phyloP scores from a whole-genome alignment of 2,329 filamentous ascomycete species.

The Ceratocystiopsis minuta region DNA sequence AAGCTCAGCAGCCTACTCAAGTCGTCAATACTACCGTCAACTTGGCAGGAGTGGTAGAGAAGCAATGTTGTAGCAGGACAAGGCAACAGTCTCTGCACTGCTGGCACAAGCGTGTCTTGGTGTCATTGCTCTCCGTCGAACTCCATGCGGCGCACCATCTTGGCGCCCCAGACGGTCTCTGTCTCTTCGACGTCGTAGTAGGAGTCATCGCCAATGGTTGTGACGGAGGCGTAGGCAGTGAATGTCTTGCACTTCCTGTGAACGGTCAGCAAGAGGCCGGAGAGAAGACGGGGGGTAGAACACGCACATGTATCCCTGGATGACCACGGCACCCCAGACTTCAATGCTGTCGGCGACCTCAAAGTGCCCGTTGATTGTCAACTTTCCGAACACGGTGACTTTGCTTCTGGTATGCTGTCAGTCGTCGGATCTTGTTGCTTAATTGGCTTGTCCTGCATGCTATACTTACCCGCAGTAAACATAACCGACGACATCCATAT shows the following conservation, averaged over 20 bases:
- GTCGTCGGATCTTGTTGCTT: neutral
- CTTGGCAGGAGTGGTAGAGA: too few species aligned
- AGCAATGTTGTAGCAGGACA: too few species aligned
- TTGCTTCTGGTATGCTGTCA: conserved; percentile 18
- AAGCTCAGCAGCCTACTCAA: too few species aligned
- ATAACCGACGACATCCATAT: conserved; percentile 23
- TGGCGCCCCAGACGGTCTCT: conserved; percentile 25
- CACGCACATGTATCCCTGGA: conserved; percentile 27
- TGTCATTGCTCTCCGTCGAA: conserved; percentile 19
- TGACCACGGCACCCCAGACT: conserved; percentile 27
- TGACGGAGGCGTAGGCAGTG: conserved; percentile 27
- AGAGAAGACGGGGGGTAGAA: neutral
- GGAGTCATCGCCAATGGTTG: conserved; percentile 26
- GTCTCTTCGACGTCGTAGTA: conserved; percentile 24
- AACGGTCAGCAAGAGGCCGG: neutral
- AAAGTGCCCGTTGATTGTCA: conserved; percentile 24
- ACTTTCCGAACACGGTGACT: conserved; percentile 28
- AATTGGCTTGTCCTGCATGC: neutral
- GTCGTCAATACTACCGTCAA: too few species aligned
- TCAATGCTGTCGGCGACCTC: conserved; percentile 24
- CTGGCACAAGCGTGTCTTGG: neutral
- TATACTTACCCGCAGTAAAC: conserved; percentile 20
- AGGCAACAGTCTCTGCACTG: too few species aligned
- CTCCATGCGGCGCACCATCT: conserved; percentile 21
- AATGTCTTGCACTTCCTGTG: conserved; percentile 23